Evolutionary conservation across 495 filamentous ascomycete species (phyloP), one percentile per base, ranked within the genome.

Genomic region (Cairneyella variabilis): DNA sequence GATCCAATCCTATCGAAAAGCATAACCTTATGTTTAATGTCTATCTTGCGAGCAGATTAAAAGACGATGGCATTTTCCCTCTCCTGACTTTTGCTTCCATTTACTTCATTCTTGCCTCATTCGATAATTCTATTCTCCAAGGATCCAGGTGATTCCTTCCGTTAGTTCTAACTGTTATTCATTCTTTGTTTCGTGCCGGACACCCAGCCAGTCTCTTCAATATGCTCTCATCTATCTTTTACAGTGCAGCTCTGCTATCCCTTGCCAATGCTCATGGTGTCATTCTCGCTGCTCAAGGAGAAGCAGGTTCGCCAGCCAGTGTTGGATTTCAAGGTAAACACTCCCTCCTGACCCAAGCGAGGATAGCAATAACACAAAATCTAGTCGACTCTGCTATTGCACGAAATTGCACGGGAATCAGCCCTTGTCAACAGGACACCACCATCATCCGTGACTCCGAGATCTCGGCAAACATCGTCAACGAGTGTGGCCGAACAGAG

Each of bases 401-500:
- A 25, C 62, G 74, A 17, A 76, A 76, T 47, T 77, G 74, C 65
- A 76, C 73, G 8, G 64, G 66, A 23, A 77, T 77, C 66, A 75
- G 63, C 64, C 76, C 76, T 3, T 77, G 74, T 64, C 75, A 78
- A 48, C 71, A 74, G 27, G 76, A 79, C 40, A 66, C 73, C 1
- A 75, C 74, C 39, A 73, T 79, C 64, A 78, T 79, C 59, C 73
- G 73, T 30, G 72, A 79, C 55, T 69, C 72, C 44, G 74, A 77
- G 60, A 74, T 75, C 54, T 46, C 46, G 6, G 67, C 68, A 34
- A 72, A 71, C 52, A 58, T 71, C 23, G 75, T 78, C 44, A 71
- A 74, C 59, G 69, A 70, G 42, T 77, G 73, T 63, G 76, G 76
- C 5, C 66, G 76, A 22, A 78, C 74, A 27, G 66, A 76, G 64